Base-by-base conservation (phyloP, 1,284 basidiomycete genomes). In the Cutaneotrichosporon mucoides region DNA sequence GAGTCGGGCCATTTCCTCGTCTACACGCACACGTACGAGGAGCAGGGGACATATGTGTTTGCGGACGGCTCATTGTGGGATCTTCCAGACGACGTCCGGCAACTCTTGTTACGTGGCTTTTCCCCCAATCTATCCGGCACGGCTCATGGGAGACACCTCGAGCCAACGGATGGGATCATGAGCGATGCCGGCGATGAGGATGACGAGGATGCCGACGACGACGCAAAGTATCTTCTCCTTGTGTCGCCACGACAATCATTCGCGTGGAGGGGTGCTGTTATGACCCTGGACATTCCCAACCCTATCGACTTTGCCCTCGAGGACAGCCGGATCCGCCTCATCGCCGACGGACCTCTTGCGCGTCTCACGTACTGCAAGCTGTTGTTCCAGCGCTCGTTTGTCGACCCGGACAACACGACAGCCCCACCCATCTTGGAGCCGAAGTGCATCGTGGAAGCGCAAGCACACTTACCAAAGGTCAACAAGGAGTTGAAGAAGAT, bases 1-100 rank as follows among this genome's bases (percentile, higher is more conserved):
- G 85, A 88, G 47, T 87, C 92, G 5, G 92, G 91, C 67, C 95
- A 99, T 75, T 90, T 96, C 78, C 85, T 99, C 59, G 90, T 99
- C 42, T 96, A 96, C 77, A 97, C 94, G 1, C 85, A 89, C 64
- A 83, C 83, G 2, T 89, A 90, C 72, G 94, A 97, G 75, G 87
- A 90, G 68, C 88, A 95, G 34, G 93, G 93, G 10, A 87, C 89
- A n/a, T 99, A 99, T 75, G 86, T 99, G 64, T 82, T 99, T 57
- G 96, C 92, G 9, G 88, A 92, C 40, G 85, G 83, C 2, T 84
- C 85, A n/a, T 82, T 99, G 34, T 87, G 86, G 68, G 87, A 93
- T 55, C 85, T 87, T n/a, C 88, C 90, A 0, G 87, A 89, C 12
- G 80, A 85, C 48, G 89, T 98, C 65, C 85, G 86, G 24, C 86